A percentile compares a stretch with the other conserved stretches of the same genome.
Evolutionary conservation across 768 basidiomycete species (phyloP).

Genomic region (Amanita jacksonii): DNA sequence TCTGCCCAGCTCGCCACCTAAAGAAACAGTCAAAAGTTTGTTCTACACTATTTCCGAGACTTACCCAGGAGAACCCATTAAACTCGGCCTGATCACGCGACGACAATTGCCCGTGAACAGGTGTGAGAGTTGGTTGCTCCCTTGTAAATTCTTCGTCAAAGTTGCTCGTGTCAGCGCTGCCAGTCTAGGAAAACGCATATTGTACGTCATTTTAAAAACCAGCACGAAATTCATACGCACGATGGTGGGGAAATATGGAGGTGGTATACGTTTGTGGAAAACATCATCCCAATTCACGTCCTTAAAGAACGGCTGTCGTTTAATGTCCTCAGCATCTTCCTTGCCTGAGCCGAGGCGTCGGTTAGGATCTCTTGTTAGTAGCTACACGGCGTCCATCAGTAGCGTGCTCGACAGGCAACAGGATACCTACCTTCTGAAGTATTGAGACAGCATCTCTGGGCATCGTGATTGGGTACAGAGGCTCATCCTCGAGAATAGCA

Average conservation of each 20-base stretch:
- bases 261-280: slow-evolving; percentile 93
- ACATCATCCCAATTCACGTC: slow-evolving; percentile 97
- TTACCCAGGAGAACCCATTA: slow-evolving; percentile 93
- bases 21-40: slow-evolving; percentile 6
- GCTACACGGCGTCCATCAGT: slow-evolving; percentile 30
- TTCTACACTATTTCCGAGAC: slow-evolving; percentile 8
- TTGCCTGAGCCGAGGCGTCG: slow-evolving; percentile 89
- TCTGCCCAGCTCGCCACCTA: slow-evolving; percentile 55
- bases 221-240: slow-evolving; percentile 35
- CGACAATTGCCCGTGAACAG: slow-evolving; percentile 90
- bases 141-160: slow-evolving; percentile 97
- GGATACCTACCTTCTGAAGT: slow-evolving; percentile 67
- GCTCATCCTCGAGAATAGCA: slow-evolving; percentile 97
- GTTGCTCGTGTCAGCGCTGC: slow-evolving; percentile 82
- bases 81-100: slow-evolving; percentile 91
- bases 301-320: slow-evolving; percentile 96
- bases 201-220: too few species aligned
- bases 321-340: slow-evolving; percentile 94
- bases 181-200: slow-evolving; percentile 47
- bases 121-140: slow-evolving; percentile 95
- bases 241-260: slow-evolving; percentile 95
- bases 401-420: neutral
- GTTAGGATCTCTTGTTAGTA: slow-evolving; percentile 84
- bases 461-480: slow-evolving; percentile 98
- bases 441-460: slow-evolving; percentile 94